Evolutionary conservation across 805 yeast genomes (phyloP).

Genomic region (Pichia deserticola): DNA sequence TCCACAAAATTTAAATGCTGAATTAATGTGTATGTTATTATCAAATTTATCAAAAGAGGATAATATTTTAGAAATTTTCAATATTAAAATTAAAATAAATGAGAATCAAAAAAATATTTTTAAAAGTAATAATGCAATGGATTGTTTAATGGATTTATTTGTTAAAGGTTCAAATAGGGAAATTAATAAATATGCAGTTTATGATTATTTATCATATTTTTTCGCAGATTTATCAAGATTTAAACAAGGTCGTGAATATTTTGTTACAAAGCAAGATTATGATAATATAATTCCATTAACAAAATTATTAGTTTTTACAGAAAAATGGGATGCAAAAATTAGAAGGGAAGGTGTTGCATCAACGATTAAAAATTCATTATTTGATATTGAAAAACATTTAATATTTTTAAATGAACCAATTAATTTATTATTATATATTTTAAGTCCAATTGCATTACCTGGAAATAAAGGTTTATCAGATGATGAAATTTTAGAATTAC

Average conservation of each 20-base stretch:
- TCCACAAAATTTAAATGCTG: slow-evolving; percentile 60
- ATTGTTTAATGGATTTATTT: slow-evolving; percentile 80
- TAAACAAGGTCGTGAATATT: slow-evolving; percentile 65
- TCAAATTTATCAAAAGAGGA: slow-evolving; percentile 82
- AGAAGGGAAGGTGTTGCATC: slow-evolving; percentile 92
- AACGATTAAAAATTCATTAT: slow-evolving; percentile 81
- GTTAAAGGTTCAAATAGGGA: slow-evolving; percentile 74
- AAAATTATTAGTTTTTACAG: slow-evolving; percentile 77
- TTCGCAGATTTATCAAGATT: slow-evolving; percentile 87
- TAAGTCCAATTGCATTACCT: slow-evolving; percentile 76
- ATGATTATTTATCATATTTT: slow-evolving; percentile 77
- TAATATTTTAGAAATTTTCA: slow-evolving; percentile 46
- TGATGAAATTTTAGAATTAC: slow-evolving; percentile 81
- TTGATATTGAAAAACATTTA: slow-evolving; percentile 66
- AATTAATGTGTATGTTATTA: slow-evolving; percentile 73
- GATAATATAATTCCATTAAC: slow-evolving; percentile 74
- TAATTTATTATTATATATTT: slow-evolving; percentile 72
- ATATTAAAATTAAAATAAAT: slow-evolving; percentile 26
- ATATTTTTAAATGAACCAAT: slow-evolving; percentile 52
- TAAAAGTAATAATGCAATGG: slow-evolving; percentile 54
- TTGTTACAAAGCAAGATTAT: slow-evolving; percentile 62
- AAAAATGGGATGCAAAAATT: slow-evolving; percentile 63
- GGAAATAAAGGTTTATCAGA: slow-evolving; percentile 48
- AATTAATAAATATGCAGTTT: slow-evolving; percentile 65
- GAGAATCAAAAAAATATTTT: slow-evolving; percentile 39